phyloP scores from a whole-genome alignment of 805 yeast species.

The Kuraishia piskuri region DNA sequence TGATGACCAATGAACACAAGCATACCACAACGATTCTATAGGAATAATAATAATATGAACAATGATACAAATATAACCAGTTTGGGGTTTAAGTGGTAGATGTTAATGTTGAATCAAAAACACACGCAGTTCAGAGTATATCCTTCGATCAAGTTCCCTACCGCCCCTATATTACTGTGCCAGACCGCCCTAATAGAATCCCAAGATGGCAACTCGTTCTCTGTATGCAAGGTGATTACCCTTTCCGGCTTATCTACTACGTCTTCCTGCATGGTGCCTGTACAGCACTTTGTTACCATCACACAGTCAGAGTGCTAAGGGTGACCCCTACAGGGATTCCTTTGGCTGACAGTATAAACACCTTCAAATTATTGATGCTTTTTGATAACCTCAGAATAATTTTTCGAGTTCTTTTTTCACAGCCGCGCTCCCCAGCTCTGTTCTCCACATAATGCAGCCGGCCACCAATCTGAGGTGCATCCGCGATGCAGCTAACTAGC shows the following conservation, averaged over 20 bases:
- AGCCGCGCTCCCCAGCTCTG: neutral
- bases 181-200: neutral
- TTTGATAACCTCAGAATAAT: too few species aligned
- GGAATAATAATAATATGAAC: neutral
- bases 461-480: neutral
- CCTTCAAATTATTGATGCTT: too few species aligned
- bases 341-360: too few species aligned
- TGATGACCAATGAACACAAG: constrained; percentile 9
- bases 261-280: neutral
- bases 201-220: neutral
- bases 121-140: too few species aligned
- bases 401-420: too few species aligned
- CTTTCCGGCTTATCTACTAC: neutral
- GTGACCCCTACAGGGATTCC: too few species aligned
- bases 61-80: too few species aligned
- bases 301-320: too few species aligned
- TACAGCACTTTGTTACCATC: too few species aligned
- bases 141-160: too few species aligned
- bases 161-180: neutral
- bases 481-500: neutral
- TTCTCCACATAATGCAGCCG: neutral
- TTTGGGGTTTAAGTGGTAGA: too few species aligned
- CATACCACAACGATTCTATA: neutral
- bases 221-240: neutral
- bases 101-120: neutral